phyloP scores from a whole-genome alignment of 2,329 filamentous ascomycete genomes.

The Gliomastix tumulicola region DNA sequence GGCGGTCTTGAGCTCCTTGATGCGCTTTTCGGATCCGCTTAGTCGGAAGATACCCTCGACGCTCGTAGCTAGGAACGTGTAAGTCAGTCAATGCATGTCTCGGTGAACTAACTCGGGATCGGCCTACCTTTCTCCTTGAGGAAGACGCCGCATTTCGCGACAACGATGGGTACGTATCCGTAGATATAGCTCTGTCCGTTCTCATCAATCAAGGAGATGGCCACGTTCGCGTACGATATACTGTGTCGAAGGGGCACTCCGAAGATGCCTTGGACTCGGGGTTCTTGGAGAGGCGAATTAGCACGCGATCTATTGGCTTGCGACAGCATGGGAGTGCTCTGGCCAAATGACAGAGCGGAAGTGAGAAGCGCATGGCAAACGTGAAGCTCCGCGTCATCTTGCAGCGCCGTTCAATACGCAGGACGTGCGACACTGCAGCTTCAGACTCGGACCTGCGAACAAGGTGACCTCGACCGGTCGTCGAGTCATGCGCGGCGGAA shows the following conservation, averaged over 20 bases:
- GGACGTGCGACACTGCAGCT: too few relatives aligned
- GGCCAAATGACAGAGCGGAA: too few relatives aligned
- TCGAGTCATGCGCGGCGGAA: too few relatives aligned
- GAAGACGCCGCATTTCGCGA: constrained; percentile 96
- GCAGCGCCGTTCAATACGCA: too few relatives aligned
- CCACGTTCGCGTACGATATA: constrained; percentile 96
- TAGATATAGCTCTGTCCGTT: constrained; percentile 95
- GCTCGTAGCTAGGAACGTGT: constrained; percentile 63
- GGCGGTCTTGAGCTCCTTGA: constrained; percentile 86
- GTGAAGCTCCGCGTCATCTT: too few relatives aligned
- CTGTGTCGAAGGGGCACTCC: constrained; percentile 88
- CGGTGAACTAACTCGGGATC: neutral
- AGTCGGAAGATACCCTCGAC: constrained; percentile 95
- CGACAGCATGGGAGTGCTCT: too few relatives aligned
- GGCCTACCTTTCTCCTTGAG: constrained; percentile 88
- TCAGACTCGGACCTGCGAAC: too few relatives aligned
- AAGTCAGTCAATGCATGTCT: constrained; percentile 8
- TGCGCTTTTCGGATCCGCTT: constrained; percentile 93
- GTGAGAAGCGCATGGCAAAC: too few relatives aligned
- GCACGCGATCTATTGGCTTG: too few relatives aligned
- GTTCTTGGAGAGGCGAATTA: constrained; percentile 27
- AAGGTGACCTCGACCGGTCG: too few relatives aligned
- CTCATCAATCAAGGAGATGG: constrained; percentile 90
- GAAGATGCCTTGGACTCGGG: constrained; percentile 71
- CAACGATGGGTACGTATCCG: constrained; percentile 95